phyloP scores from a whole-genome alignment of 2,329 filamentous ascomycete genomes.

The Diaporthe helianthi region DNA sequence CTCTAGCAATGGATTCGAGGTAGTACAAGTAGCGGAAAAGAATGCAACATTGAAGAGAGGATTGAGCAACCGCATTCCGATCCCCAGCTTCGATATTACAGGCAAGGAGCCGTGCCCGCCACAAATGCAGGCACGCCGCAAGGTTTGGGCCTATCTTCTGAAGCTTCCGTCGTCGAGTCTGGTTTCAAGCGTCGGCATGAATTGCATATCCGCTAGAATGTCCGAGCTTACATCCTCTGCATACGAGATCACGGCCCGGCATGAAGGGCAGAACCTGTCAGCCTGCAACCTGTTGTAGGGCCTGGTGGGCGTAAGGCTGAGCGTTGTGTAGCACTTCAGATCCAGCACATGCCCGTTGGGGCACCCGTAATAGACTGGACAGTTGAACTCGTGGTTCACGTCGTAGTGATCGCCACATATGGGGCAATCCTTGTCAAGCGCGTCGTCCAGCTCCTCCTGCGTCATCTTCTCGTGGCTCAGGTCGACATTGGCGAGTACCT shows the following conservation, averaged over 20 bases:
- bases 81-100: not conserved
- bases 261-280: not conserved
- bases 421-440: not conserved
- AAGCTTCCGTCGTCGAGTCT: accelerated
- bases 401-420: not conserved
- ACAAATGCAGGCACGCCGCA: no score
- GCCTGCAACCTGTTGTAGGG: not conserved
- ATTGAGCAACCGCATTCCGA: not conserved
- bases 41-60: not conserved
- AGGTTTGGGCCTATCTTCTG: no score
- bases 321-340: not conserved
- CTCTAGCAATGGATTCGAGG: no score
- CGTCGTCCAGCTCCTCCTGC: not conserved
- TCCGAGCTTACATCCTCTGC: accelerated
- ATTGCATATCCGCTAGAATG: not conserved
- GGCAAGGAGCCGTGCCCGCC: not conserved
- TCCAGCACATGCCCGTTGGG: not conserved
- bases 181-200: not conserved
- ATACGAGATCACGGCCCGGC: not conserved
- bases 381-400: not conserved
- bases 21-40: not conserved
- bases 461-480: not conserved
- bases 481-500: not conserved
- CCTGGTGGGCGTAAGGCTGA: not conserved
- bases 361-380: not conserved